Percentiles rank a stretch among this genome's conserved stretches.
phyloP scores from a whole-genome alignment of 2,329 filamentous ascomycete species.

The Penicillium sp. region DNA sequence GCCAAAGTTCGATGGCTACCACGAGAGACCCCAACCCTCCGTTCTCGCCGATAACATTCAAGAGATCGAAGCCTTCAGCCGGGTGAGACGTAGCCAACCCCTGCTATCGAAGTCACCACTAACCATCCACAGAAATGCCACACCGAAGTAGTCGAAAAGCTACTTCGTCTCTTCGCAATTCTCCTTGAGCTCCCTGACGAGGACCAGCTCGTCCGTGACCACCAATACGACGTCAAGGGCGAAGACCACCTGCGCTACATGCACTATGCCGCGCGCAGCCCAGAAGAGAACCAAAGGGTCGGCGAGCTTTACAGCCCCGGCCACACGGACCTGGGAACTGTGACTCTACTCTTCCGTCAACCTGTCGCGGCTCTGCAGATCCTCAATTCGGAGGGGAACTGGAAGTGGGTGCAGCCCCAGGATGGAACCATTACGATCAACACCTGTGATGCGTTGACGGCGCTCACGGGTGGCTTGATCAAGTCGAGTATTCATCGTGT shows the following conservation, averaged over 20 bases:
- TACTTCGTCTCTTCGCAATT: constrained; percentile 63
- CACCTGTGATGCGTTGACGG: constrained; percentile 52
- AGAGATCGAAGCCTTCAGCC: constrained; percentile 59
- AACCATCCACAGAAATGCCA: constrained; percentile 29
- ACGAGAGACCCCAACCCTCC: constrained; percentile 49
- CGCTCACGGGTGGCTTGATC: constrained; percentile 52
- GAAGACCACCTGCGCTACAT: constrained; percentile 64
- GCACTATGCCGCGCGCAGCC: constrained; percentile 53
- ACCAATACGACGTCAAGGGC: constrained; percentile 58
- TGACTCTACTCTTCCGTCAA: constrained; percentile 59
- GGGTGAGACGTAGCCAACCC: constrained; percentile 20
- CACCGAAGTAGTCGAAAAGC: constrained; percentile 35
- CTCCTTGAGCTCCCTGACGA: constrained; percentile 58
- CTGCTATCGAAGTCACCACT: background rate
- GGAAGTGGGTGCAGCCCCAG: constrained; percentile 54
- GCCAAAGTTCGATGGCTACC: constrained; percentile 56
- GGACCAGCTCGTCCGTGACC: constrained; percentile 56
- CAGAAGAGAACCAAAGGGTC: constrained; percentile 48
- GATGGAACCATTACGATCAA: constrained; percentile 56
- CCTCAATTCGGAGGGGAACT: constrained; percentile 45
- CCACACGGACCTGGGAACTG: constrained; percentile 58
- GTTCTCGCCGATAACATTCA: constrained; percentile 52
- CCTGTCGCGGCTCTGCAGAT: constrained; percentile 60
- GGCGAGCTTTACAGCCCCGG: constrained; percentile 48
- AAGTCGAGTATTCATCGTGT: constrained; percentile 56